Evolutionary conservation across 75 land plant species (phyloP), one percentile per base, ranked within the genome.

Genomic region (Cryptomeria japonica): DNA sequence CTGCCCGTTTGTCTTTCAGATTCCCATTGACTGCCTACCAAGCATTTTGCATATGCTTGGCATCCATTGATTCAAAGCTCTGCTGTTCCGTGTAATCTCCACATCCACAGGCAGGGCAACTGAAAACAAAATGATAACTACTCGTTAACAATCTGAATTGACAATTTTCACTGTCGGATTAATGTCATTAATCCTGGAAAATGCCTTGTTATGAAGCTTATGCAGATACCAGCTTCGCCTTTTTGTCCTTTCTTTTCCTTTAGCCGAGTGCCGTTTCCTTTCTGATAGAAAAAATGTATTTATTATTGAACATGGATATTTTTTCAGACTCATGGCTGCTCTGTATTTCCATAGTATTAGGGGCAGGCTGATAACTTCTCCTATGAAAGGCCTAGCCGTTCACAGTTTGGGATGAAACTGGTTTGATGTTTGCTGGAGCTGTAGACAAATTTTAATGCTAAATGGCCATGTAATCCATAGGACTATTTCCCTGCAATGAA

Each of bases 1-100:
- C 3, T 58, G 55, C 15, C 55, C 88, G 12, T n/a, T 19, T 70
- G n/a, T 51, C 9, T 87, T 14, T 58, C 95, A 96, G 97, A 53
- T 93, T 90, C 89, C 97, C 97, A 0, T 87, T 96, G 89, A 95
- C 95, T 49, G 97, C 92, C n/a, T 96, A 93, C 90, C 97, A 96
- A 90, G 97, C 97, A 15, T 96, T 96, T 83, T 92, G 94, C 82
- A 95, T 94, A 39, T 96, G 97, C 70, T 91, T 96, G 88, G 91
- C 97, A 85, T 96, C 97, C 15, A 95, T 96, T 37, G 97, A 96
- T 82, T 93, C 97, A 12, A 96, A 96, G 89, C 96, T 96, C 8
- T 96, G 97, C 85, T 96, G 96, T 85, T 86, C 93, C 0, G 88
- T 96, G 0, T 96, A 86, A 88, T 75, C 77, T 32, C 14, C 37